Conservation (phyloP, 192 early-diverging fungal genomes). For the Entomortierella parvispora region DNA sequence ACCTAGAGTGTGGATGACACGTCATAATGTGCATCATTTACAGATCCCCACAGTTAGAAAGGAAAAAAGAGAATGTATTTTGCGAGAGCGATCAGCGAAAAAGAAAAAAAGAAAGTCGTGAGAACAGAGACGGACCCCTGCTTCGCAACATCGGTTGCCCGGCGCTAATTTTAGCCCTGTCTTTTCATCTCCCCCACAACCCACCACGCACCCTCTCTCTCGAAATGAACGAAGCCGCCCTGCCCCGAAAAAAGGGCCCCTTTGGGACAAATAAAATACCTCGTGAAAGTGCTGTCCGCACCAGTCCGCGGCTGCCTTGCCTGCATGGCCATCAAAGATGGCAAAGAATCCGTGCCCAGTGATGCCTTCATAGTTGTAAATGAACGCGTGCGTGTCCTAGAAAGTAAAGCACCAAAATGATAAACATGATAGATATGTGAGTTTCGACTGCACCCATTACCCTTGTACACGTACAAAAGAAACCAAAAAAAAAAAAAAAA, state of each 20-base stretch:
- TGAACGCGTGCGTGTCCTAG: slow-evolving; percentile 88
- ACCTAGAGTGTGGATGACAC: slow-evolving; percentile 8
- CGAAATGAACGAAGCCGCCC: background rate
- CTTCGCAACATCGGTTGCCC: too few species aligned
- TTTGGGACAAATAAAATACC: slow-evolving; percentile 50
- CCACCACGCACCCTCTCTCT: background rate
- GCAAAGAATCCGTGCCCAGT: slow-evolving; percentile 91
- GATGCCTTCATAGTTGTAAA: slow-evolving; percentile 85
- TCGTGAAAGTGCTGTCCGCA: slow-evolving; percentile 89
- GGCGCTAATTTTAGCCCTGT: background rate
- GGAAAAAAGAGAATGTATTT: too few species aligned
- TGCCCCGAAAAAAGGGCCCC: too few species aligned
- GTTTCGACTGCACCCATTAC: too few species aligned
- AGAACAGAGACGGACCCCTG: background rate
- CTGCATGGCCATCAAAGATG: slow-evolving; percentile 98
- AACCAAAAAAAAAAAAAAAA: slow-evolving; percentile 5
- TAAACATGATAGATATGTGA: slow-evolving; percentile 14
- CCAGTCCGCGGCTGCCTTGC: slow-evolving; percentile 94
- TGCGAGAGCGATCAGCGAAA: too few species aligned
- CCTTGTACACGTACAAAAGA: background rate
- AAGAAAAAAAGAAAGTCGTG: background rate
- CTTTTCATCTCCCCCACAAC: background rate
- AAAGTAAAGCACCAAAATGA: slow-evolving; percentile 7
- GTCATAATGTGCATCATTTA: too few species aligned
- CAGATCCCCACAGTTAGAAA: background rate